Percentiles rank a stretch among this genome's conserved stretches.
Evolutionary conservation across 257 asterid species (phyloP).

Genomic region (Ilex aquifolium): DNA sequence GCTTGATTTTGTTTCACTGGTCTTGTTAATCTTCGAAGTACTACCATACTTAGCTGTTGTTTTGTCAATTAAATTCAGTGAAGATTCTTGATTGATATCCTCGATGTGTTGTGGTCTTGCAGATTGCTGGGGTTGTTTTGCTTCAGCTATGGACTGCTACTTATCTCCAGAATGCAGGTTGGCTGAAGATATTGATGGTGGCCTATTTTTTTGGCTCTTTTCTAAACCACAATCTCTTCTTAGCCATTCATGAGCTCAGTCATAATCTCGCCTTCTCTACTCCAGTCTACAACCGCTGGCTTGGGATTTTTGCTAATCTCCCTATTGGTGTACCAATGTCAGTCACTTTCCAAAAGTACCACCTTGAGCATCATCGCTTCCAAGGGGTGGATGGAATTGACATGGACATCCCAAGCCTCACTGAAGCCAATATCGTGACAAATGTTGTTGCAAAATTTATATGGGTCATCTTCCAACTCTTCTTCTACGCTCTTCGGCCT

Average conservation of each 20-base stretch:
- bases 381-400: conserved; percentile 97
- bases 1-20: not conserved
- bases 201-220: conserved; percentile 90
- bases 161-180: conserved; percentile 45
- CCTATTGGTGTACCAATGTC: conserved; percentile 97
- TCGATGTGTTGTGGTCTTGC: conserved; percentile 14
- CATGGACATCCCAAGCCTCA: conserved; percentile 74
- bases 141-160: conserved; percentile 94
- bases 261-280: conserved; percentile 92
- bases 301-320: conserved; percentile 88
- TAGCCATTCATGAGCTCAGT: conserved; percentile 90
- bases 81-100: conserved; percentile 2
- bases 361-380: conserved; percentile 93
- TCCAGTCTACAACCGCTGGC: conserved; percentile 80
- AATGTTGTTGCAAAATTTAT: conserved; percentile 53
- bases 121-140: conserved; percentile 68
- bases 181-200: conserved; percentile 60
- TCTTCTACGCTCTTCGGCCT: conserved; percentile 91
- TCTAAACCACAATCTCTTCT: conserved; percentile 92
- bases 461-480: conserved; percentile 80
- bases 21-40: not conserved
- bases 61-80: not conserved
- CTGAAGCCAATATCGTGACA: conserved; percentile 55
- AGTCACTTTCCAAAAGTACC: conserved; percentile 91
- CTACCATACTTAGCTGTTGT: not conserved